These are phyloP conservation scores for Fusarium mexicanum DNA, from an alignment of 2,329 filamentous ascomycete genomes.

Conservation along the genomic window DNA sequence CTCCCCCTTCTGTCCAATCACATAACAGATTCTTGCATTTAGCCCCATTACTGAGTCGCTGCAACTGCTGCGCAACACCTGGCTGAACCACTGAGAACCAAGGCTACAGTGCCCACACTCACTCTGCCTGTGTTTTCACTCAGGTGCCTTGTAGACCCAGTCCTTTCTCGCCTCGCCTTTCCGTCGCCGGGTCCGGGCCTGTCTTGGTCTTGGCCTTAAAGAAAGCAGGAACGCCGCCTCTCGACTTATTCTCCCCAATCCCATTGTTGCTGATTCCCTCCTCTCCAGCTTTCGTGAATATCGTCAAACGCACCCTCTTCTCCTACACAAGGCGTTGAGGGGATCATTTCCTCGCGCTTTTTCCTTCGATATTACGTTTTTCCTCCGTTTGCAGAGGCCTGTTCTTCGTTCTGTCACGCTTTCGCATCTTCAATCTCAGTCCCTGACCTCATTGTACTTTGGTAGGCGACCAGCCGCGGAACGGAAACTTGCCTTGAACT, in stretches of 20 bases:
- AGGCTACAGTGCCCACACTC: slow-evolving; percentile 11
- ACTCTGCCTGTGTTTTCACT: slow-evolving; percentile 29
- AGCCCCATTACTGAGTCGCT: slow-evolving; percentile 29
- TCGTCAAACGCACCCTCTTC: slow-evolving; percentile 42
- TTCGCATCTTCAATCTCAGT: slow-evolving; percentile 42
- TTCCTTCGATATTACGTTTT: slow-evolving; percentile 25
- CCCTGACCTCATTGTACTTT: slow-evolving; percentile 43
- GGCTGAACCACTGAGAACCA: slow-evolving; percentile 35
- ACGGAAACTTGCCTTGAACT: slow-evolving; percentile 33
- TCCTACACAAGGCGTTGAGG: slow-evolving; percentile 51
- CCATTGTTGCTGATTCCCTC: slow-evolving; percentile 36
- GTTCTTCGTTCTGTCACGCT: slow-evolving; percentile 24
- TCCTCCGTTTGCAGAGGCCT: slow-evolving; percentile 14
- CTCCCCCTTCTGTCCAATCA: slow-evolving; percentile 26
- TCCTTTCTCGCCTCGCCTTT: slow-evolving; percentile 33
- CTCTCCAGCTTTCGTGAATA: slow-evolving; percentile 27
- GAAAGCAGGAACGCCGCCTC: slow-evolving; percentile 37
- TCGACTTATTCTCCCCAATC: slow-evolving; percentile 37
- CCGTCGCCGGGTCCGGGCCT: slow-evolving; percentile 31
- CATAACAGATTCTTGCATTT: background rate
- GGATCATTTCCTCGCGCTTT: slow-evolving; percentile 38
- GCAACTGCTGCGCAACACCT: slow-evolving; percentile 28
- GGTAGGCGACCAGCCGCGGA: slow-evolving; percentile 38
- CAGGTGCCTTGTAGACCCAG: slow-evolving; percentile 18
- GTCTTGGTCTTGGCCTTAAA: slow-evolving; percentile 30